phyloP scores from a whole-genome alignment of 139 green algal species.

The Pleodorina starrii region DNA sequence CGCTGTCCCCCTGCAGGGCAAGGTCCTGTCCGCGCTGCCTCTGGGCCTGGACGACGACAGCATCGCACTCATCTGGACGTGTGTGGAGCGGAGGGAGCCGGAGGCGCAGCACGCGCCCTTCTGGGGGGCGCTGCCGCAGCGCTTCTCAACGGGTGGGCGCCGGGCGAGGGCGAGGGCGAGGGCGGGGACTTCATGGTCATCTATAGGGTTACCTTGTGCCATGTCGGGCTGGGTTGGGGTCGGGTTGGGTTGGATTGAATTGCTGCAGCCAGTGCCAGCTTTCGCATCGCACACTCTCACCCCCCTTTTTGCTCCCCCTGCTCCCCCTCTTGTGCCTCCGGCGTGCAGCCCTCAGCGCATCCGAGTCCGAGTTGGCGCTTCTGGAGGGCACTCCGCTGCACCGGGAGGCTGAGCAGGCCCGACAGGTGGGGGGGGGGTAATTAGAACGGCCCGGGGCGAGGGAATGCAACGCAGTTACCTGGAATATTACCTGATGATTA shows the following conservation, averaged over 20 bases:
- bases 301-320: no score
- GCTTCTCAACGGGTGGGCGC: slow-evolving; percentile 67
- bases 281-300: no score
- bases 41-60: slow-evolving; percentile 70
- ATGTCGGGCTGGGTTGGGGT: neutral
- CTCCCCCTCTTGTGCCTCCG: no score
- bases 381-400: slow-evolving; percentile 58
- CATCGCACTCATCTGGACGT: slow-evolving; percentile 77
- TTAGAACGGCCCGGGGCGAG: no score
- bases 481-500: no score
- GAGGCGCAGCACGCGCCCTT: slow-evolving; percentile 66
- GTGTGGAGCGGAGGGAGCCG: slow-evolving; percentile 72
- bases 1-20: no score
- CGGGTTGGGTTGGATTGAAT: neutral
- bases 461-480: no score
- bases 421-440: slow-evolving; percentile 57
- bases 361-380: slow-evolving; percentile 38
- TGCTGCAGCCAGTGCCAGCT: neutral
- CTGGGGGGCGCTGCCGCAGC: slow-evolving; percentile 68
- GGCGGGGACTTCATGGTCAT: no score
- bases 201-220: no score
- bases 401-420: slow-evolving; percentile 56
- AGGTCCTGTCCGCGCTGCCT: slow-evolving; percentile 53
- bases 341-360: slow-evolving; percentile 66
- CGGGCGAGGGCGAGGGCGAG: no score